Base-by-base conservation (phyloP, 2,329 filamentous ascomycete species). In the Aspergillus sp. region DNA sequence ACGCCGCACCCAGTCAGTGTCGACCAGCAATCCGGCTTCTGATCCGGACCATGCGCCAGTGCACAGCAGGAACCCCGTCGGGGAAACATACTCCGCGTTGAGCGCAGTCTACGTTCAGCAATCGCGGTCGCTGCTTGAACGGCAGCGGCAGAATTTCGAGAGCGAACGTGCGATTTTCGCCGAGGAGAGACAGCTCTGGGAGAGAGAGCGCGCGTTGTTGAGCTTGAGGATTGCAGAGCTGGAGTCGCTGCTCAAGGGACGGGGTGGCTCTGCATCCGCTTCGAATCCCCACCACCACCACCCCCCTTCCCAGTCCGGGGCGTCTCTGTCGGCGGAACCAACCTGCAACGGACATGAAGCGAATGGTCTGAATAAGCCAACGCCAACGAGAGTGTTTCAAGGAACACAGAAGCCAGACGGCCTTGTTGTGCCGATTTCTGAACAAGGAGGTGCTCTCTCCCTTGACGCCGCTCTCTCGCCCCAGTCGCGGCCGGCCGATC, bases 351-450 rank as follows among this genome's bases (percentile, higher is more conserved):
- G 51, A 14, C 62, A 63, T 30, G 55, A 66, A 29, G 67, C 64
- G 64, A 57, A 64, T 45, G 61, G 61, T 12, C 55, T 63, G 25
- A 47, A 47, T 15, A 56, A 51, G 15, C 63, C 61, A 24, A 64
- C 64, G 15, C 63, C 61, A 24, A 64, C 64, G 17, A 55, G 64
- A 37, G 60, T 66, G 17, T 68, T 68, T 39, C 50, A 51, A 13
- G 58, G 62, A n/a, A 43, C 51, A 15, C 49, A 51, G 26, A 47
- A 42, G 24, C 30, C 39, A 33, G 48, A 53, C 26, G 40, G 45
- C 16, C 44, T 40, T 20, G 25, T 44, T 22, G 39, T 47, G 33
- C 49, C 49, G 17, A 51, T 51, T 33, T 51, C 51, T 19, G 54
- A 59, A 41, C 48, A 53, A 37, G 49, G 44, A 48, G 47, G 33